phyloP scores from a whole-genome alignment of 1,284 basidiomycete genomes.

The Moniliophthora roreri region DNA sequence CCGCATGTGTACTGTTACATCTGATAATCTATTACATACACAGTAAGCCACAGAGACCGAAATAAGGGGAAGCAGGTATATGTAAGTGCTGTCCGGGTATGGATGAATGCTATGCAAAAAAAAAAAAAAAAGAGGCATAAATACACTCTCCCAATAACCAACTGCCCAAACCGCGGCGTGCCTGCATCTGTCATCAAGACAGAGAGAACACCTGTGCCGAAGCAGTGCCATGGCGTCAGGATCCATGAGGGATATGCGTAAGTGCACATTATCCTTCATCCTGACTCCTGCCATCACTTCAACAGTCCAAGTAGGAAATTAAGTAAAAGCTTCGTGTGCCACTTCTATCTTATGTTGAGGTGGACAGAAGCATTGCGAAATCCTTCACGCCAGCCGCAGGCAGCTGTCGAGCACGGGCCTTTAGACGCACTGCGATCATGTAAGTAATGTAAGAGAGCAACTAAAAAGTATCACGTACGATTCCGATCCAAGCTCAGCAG shows the following conservation, averaged over 20 bases:
- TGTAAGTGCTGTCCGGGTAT: constrained; percentile 1
- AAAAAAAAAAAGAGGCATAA: background rate
- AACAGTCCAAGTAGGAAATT: background rate
- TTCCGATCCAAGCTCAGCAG: constrained; percentile 92
- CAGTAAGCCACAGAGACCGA: background rate
- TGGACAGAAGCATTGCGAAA: constrained; percentile 61
- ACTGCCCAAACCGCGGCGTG: constrained; percentile 2
- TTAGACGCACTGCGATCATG: constrained; percentile 63
- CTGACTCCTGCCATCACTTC: background rate
- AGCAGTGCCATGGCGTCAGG: background rate
- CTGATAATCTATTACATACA: background rate
- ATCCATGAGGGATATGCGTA: background rate
- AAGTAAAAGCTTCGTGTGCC: background rate
- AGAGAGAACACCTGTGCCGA: background rate
- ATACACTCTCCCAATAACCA: background rate
- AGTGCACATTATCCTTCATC: background rate
- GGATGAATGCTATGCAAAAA: background rate
- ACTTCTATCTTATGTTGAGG: constrained; percentile 29
- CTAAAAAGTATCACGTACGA: constrained; percentile 51
- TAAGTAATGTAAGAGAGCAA: constrained; percentile 16
- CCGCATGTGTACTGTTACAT: background rate
- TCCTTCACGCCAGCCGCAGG: constrained; percentile 77
- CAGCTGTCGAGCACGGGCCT: constrained; percentile 80
- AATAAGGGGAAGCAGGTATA: background rate
- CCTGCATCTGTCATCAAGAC: background rate